These are phyloP conservation scores for Candida piceae DNA, from an alignment of 805 yeast species.

Conservation along the genomic window DNA sequence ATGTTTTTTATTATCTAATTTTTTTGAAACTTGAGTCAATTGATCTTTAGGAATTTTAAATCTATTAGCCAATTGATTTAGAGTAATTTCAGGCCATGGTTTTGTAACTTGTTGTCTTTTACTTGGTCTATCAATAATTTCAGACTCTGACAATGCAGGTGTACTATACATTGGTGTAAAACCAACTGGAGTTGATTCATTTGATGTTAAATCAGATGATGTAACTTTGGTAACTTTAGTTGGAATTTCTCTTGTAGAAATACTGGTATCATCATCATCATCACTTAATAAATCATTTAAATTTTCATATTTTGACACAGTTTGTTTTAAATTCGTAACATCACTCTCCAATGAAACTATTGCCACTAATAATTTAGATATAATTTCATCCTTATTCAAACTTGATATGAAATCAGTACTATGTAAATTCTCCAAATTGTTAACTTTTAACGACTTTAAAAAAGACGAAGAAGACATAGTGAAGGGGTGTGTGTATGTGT, in stretches of 20 bases:
- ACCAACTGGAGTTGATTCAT: slow-evolving; percentile 15
- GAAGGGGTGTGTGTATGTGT: too few species aligned
- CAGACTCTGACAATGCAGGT: slow-evolving; percentile 21
- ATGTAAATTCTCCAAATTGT: slow-evolving; percentile 16
- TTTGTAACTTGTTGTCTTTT: slow-evolving; percentile 18
- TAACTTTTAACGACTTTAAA: slow-evolving; percentile 18
- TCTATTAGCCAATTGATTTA: slow-evolving; percentile 24
- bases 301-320: slow-evolving; percentile 16
- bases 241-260: slow-evolving; percentile 2
- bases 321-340: slow-evolving; percentile 14
- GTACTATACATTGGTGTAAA: slow-evolving; percentile 23
- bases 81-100: slow-evolving; percentile 28
- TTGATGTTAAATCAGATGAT: slow-evolving; percentile 1
- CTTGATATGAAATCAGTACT: slow-evolving; percentile 12
- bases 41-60: slow-evolving; percentile 23
- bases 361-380: slow-evolving; percentile 16
- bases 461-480: too few species aligned
- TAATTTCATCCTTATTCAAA: slow-evolving; percentile 18
- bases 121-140: slow-evolving; percentile 15
- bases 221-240: slow-evolving; percentile 16
- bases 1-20: slow-evolving; percentile 9
- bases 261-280: slow-evolving; percentile 10
- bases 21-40: slow-evolving; percentile 11
- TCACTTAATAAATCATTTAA: slow-evolving; percentile 13
- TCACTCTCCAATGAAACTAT: slow-evolving; percentile 16